Evolutionary conservation across 1,284 basidiomycete genomes (phyloP).

Genomic region (Leccinum colubrinum): DNA sequence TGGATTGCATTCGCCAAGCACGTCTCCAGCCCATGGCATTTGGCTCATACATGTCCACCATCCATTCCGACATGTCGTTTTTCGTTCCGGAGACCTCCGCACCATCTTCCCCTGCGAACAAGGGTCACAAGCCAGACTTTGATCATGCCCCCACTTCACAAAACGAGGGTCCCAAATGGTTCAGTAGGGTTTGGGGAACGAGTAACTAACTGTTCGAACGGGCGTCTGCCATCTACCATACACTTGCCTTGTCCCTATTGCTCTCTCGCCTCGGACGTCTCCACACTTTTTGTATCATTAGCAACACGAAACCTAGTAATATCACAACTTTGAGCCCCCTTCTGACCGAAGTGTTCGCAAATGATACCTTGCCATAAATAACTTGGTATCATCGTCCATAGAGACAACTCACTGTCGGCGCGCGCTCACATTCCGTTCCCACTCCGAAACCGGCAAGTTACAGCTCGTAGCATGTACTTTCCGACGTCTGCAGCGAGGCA

Average conservation of each 20-base stretch:
- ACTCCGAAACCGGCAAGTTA: neutral
- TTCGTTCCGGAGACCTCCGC: conserved; percentile 21
- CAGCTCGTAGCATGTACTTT: conserved; percentile 64
- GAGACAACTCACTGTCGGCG: conserved; percentile 9
- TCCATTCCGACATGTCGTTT: conserved; percentile 36
- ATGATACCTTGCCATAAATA: neutral
- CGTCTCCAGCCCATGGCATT: conserved; percentile 69
- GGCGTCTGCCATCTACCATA: conserved; percentile 19
- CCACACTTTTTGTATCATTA: conserved; percentile 34
- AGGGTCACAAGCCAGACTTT: conserved; percentile 21
- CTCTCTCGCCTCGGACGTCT: conserved; percentile 11
- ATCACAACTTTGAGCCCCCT: conserved; percentile 13
- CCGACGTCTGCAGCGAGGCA: conserved; percentile 75
- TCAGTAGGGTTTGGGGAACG: conserved; percentile 26
- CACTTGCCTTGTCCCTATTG: conserved; percentile 15
- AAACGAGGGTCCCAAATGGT: conserved; percentile 21
- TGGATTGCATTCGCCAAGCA: conserved; percentile 72
- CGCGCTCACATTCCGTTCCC: neutral
- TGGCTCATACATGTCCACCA: conserved; percentile 37
- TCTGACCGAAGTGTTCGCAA: neutral
- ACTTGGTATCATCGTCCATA: neutral
- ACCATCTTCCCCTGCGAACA: conserved; percentile 11
- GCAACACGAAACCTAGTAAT: conserved; percentile 19
- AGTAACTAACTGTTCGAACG: conserved; percentile 10
- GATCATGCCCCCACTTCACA: conserved; percentile 10